Conservation (phyloP, 345 rosid species). For the Euphorbia pulcherrima region DNA sequence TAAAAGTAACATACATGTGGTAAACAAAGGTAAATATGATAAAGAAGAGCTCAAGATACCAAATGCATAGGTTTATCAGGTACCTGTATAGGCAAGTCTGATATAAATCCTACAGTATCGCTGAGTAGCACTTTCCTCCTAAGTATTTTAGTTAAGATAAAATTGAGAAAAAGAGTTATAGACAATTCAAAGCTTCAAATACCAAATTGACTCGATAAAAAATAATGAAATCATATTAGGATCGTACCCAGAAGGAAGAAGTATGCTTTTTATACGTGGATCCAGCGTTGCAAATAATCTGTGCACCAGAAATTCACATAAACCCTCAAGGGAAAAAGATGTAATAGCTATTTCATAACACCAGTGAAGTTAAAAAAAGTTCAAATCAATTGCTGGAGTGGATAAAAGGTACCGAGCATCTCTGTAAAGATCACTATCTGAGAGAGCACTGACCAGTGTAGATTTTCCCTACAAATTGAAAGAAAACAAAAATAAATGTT, state of each 20-base stretch:
- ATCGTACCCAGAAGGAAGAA: constrained; percentile 76
- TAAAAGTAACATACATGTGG: constrained; percentile 15
- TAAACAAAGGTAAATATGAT: constrained; percentile 6
- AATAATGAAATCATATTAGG: neutral
- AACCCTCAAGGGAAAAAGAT: constrained; percentile 13
- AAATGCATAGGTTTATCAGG: constrained; percentile 2
- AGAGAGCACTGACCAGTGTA: constrained; percentile 65
- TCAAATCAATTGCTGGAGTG: constrained; percentile 13
- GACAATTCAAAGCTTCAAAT: constrained; percentile 1
- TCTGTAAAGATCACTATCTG: constrained; percentile 68
- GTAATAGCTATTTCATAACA: constrained; percentile 1
- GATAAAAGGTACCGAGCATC: constrained; percentile 59
- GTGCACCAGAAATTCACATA: constrained; percentile 13
- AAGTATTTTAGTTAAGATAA: constrained; percentile 26
- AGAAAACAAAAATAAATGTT: neutral
- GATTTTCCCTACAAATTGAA: constrained; percentile 70
- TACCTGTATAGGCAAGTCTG: constrained; percentile 94
- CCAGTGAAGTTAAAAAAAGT: constrained; percentile 7
- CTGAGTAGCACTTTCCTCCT: constrained; percentile 83
- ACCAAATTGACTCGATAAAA: neutral
- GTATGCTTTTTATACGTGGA: constrained; percentile 58
- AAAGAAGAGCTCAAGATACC: constrained; percentile 11
- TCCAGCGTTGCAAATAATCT: constrained; percentile 87
- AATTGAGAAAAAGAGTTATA: neutral
- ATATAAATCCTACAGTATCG: constrained; percentile 95